These are phyloP conservation scores for Yamadazyma takamatsuzukensis DNA, from an alignment of 805 yeast species.

Conservation along the genomic window DNA sequence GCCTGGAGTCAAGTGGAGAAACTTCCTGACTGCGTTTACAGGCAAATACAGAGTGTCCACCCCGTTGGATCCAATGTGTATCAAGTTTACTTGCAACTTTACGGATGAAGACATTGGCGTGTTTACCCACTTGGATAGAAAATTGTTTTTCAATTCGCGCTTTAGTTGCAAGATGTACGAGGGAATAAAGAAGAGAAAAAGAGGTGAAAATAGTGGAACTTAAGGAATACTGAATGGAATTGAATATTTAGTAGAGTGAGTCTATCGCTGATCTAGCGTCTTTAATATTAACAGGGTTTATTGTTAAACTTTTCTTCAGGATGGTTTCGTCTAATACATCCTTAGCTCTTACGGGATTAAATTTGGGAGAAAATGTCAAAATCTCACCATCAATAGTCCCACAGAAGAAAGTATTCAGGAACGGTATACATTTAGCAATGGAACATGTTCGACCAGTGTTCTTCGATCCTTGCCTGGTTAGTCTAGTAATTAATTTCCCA, in stretches of 20 bases:
- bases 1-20: slow-evolving; percentile 60
- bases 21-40: slow-evolving; percentile 38
- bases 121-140: too few relatives aligned
- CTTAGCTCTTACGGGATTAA: neutral
- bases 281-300: too few relatives aligned
- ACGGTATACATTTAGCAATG: slow-evolving; percentile 46
- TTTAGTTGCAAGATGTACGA: too few relatives aligned
- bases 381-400: slow-evolving; percentile 71
- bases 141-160: too few relatives aligned
- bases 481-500: slow-evolving; percentile 59
- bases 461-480: slow-evolving; percentile 43
- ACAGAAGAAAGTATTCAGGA: slow-evolving; percentile 45
- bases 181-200: too few relatives aligned
- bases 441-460: slow-evolving; percentile 47
- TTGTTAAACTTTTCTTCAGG: too few relatives aligned
- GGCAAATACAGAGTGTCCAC: slow-evolving; percentile 17
- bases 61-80: slow-evolving; percentile 22
- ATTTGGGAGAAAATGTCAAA: slow-evolving; percentile 46
- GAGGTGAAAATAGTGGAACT: too few relatives aligned
- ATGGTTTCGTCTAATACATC: too few relatives aligned
- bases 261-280: too few relatives aligned
- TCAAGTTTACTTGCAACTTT: slow-evolving; percentile 35
- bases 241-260: too few relatives aligned
- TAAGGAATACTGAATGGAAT: too few relatives aligned
- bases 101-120: too few relatives aligned